Percentiles rank a stretch among this genome's conserved stretches.
Conservation (phyloP, 2,329 filamentous ascomycete genomes). For the Claviceps monticola region DNA sequence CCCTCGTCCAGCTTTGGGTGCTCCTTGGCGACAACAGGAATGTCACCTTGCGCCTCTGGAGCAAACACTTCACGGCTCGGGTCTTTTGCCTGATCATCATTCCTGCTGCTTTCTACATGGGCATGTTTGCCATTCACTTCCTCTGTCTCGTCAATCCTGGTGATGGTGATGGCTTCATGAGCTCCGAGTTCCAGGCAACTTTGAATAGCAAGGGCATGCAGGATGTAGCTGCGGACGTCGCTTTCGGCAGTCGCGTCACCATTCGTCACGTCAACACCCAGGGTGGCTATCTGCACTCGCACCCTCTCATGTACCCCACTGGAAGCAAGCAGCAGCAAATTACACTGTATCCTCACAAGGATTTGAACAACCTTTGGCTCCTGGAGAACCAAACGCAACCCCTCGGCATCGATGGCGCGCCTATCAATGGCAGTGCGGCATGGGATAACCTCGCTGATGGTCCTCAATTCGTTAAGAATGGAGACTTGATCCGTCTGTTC, state of each 20-base stretch:
- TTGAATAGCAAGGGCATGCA: conserved; percentile 95
- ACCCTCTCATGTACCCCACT: conserved; percentile 91
- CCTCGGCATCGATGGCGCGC: conserved; percentile 57
- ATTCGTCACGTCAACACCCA: conserved; percentile 95
- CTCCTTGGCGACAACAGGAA: conserved; percentile 79
- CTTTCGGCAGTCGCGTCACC: conserved; percentile 71
- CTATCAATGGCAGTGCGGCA: conserved; percentile 65
- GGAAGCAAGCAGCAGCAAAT: conserved; percentile 98
- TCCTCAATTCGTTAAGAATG: conserved; percentile 59
- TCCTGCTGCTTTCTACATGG: conserved; percentile 80
- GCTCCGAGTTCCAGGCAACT: conserved; percentile 95
- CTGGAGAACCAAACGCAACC: conserved; percentile 95
- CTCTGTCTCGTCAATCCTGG: conserved; percentile 84
- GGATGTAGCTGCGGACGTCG: conserved; percentile 83
- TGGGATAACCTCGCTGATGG: conserved; percentile 61
- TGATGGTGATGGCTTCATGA: conserved; percentile 98
- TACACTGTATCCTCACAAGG: conserved; percentile 96
- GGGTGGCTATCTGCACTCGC: conserved; percentile 93
- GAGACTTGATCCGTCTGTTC: conserved; percentile 68
- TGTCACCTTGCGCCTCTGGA: conserved; percentile 72
- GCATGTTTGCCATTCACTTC: conserved; percentile 97
- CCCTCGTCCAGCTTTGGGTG: conserved; percentile 85
- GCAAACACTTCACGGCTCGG: conserved; percentile 88
- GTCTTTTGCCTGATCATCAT: conserved; percentile 85
- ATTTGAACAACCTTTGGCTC: conserved; percentile 92